phyloP scores from a whole-genome alignment of 805 yeast genomes.

The Zygoascus flipseniorum region DNA sequence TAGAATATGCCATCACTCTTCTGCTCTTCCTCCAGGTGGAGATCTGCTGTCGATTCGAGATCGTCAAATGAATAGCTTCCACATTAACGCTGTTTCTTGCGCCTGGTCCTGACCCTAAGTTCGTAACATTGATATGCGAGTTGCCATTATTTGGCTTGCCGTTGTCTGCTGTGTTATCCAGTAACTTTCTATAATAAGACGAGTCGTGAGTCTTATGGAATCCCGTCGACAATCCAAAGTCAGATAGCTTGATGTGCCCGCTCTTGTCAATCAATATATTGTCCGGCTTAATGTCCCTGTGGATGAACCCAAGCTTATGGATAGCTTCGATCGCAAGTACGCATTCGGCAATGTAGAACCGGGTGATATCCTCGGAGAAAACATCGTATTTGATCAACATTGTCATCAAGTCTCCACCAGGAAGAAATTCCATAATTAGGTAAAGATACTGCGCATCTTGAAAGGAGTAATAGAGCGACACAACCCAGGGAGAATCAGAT shows the following conservation, averaged over 20 bases:
- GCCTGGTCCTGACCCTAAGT: neutral
- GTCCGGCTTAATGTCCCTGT: conserved; percentile 96
- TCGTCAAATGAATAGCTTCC: conserved; percentile 90
- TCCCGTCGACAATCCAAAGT: conserved; percentile 80
- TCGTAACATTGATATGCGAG: neutral
- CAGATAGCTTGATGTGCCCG: conserved; percentile 61
- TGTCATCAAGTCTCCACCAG: conserved; percentile 88
- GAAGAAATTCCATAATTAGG: conserved; percentile 72
- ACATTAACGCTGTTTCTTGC: conserved; percentile 77
- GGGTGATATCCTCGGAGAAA: conserved; percentile 78
- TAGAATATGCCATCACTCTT: conserved; percentile 88
- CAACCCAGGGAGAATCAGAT: conserved; percentile 84
- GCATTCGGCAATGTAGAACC: conserved; percentile 94
- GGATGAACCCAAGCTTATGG: conserved; percentile 88
- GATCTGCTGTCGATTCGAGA: conserved; percentile 90
- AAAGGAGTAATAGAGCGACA: conserved; percentile 70
- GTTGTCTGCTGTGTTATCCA: conserved; percentile 50
- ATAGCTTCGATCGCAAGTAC: conserved; percentile 91
- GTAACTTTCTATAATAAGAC: conserved; percentile 70
- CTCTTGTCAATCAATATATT: conserved; percentile 79
- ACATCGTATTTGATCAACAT: conserved; percentile 93
- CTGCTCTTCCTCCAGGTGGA: conserved; percentile 94
- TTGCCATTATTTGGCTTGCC: conserved; percentile 11
- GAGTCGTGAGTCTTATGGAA: conserved; percentile 92
- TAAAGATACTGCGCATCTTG: conserved; percentile 71